Evolutionary conservation across 495 filamentous ascomycete species (phyloP).

Genomic region (Tuber borchii): DNA sequence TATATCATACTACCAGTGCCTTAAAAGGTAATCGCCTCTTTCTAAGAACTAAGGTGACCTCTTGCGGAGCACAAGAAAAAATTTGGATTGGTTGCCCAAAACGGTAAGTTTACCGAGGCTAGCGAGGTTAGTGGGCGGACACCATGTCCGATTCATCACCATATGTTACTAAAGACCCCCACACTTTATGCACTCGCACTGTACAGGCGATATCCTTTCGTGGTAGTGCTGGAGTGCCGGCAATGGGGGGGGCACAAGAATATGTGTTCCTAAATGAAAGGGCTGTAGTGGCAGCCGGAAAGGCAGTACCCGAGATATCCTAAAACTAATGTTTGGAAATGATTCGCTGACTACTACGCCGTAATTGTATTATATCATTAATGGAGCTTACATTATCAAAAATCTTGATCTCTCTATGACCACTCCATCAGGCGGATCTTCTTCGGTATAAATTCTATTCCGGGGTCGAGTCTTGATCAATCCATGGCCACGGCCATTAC

Average conservation of each 20-base stretch:
- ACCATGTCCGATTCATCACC: neutral
- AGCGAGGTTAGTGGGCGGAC: neutral
- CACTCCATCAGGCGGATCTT: neutral
- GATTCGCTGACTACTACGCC: neutral
- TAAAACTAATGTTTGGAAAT: neutral
- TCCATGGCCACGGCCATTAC: neutral
- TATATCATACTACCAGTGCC: too few species aligned
- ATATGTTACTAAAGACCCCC: neutral
- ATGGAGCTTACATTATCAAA: neutral
- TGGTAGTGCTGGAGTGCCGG: neutral
- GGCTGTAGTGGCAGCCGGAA: neutral
- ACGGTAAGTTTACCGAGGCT: neutral
- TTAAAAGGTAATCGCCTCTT: neutral
- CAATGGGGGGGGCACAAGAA: neutral
- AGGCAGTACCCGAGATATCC: neutral
- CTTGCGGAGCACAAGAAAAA: neutral
- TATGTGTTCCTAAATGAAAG: neutral
- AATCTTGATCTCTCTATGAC: neutral
- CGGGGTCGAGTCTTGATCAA: neutral
- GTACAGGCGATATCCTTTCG: neutral
- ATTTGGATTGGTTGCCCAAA: neutral
- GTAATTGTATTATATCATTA: neutral
- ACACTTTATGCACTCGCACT: neutral
- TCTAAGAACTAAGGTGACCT: neutral
- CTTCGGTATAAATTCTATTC: neutral